Evolutionary conservation across 257 asterid genomes (phyloP).

Genomic region (Plantago elongata): DNA sequence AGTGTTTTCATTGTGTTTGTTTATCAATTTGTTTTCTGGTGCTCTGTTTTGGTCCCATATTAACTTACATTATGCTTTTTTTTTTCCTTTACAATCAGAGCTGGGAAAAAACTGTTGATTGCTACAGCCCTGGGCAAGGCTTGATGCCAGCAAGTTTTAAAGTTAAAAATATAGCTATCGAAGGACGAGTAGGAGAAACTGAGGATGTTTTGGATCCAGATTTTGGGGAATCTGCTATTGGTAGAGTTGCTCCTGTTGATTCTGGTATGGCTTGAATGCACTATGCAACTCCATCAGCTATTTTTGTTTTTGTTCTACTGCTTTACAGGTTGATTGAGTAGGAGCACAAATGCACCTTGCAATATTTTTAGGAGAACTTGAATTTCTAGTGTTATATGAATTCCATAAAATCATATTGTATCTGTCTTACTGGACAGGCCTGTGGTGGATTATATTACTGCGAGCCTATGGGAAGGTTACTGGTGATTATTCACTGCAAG

Average conservation of each 20-base stretch:
- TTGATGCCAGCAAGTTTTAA: slow-evolving; percentile 86
- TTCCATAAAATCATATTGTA: slow-evolving; percentile 5
- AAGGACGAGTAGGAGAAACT: slow-evolving; percentile 52
- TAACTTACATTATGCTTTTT: slow-evolving; percentile 7
- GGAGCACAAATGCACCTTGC: not conserved
- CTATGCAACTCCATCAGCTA: not conserved
- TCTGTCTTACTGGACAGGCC: slow-evolving; percentile 34
- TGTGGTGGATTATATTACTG: slow-evolving; percentile 80
- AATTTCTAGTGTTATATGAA: slow-evolving; percentile 4
- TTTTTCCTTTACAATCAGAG: slow-evolving; percentile 37
- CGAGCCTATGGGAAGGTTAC: slow-evolving; percentile 78
- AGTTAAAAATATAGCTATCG: slow-evolving; percentile 51
- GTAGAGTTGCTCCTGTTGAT: slow-evolving; percentile 89
- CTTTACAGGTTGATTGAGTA: too few relatives aligned
- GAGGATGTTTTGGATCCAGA: slow-evolving; percentile 76
- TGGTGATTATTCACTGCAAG: slow-evolving; percentile 68
- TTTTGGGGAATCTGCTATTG: slow-evolving; percentile 83
- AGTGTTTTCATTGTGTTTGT: not conserved
- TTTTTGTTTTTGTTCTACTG: not conserved
- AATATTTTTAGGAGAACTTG: too few relatives aligned
- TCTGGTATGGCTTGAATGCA: slow-evolving; percentile 41
- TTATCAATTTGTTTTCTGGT: not conserved
- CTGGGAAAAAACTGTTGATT: slow-evolving; percentile 83
- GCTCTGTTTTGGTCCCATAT: not conserved
- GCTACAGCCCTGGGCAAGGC: slow-evolving; percentile 79